These are phyloP conservation scores for Penicillium maclennaniae DNA, from an alignment of 495 filamentous ascomycete species.

Conservation along the genomic window DNA sequence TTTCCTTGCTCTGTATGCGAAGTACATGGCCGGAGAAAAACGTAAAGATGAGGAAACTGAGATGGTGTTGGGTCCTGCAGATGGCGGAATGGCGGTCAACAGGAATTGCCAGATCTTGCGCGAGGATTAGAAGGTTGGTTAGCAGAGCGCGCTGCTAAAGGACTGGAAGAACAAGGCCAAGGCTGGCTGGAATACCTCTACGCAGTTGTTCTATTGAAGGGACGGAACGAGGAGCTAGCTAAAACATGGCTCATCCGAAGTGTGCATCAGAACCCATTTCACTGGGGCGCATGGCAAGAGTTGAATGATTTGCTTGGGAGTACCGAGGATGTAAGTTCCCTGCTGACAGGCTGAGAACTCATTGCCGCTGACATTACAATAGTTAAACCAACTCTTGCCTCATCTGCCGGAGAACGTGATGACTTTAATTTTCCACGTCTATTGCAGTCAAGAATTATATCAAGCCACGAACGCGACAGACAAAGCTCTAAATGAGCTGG, in stretches of 20 bases:
- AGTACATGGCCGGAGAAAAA: slow-evolving; percentile 91
- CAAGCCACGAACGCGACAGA: slow-evolving; percentile 70
- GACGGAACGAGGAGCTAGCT: slow-evolving; percentile 81
- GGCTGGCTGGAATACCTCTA: slow-evolving; percentile 98
- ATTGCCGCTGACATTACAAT: slow-evolving; percentile 15
- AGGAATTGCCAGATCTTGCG: slow-evolving; percentile 73
- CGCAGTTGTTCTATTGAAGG: slow-evolving; percentile 82
- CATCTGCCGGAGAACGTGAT: slow-evolving; percentile 85
- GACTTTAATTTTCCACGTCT: slow-evolving; percentile 87
- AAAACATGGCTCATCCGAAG: slow-evolving; percentile 78
- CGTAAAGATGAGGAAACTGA: slow-evolving; percentile 93
- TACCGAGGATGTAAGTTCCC: slow-evolving; percentile 70
- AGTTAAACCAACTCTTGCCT: slow-evolving; percentile 55
- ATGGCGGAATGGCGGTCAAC: slow-evolving; percentile 78
- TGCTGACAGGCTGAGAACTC: not conserved
- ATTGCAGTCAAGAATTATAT: slow-evolving; percentile 86
- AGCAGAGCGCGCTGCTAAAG: slow-evolving; percentile 53
- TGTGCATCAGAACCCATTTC: slow-evolving; percentile 81
- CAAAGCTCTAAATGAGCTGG: slow-evolving; percentile 67
- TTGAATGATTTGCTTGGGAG: slow-evolving; percentile 69
- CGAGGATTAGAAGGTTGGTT: slow-evolving; percentile 78
- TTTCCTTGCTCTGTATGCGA: slow-evolving; percentile 92
- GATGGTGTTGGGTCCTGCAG: slow-evolving; percentile 92
- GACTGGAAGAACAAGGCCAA: slow-evolving; percentile 62
- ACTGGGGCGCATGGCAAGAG: slow-evolving; percentile 97